Evolutionary conservation across 169 alveolate genomes (phyloP).

Genomic region (Toxoplasma gondii): DNA sequence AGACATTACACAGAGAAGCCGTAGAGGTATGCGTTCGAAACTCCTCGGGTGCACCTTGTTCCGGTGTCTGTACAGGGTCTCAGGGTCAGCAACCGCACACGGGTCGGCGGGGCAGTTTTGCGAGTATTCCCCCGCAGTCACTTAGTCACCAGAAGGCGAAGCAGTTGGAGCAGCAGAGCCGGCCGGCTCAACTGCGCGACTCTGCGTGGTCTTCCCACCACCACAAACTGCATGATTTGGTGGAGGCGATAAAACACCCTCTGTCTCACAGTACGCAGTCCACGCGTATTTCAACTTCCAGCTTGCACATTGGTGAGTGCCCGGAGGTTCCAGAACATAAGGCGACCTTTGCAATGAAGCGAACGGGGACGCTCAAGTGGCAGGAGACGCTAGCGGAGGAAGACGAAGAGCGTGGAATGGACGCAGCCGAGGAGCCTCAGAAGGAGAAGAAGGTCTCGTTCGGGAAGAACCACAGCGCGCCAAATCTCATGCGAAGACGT

Average conservation of each 20-base stretch:
- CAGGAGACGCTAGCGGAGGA: neutral
- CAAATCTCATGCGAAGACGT: neutral
- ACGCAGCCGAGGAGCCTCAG: neutral
- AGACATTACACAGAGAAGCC: neutral
- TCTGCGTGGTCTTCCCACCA: neutral
- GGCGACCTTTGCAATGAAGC: constrained; percentile 37
- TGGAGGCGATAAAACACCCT: constrained; percentile 21
- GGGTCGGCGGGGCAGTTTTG: neutral
- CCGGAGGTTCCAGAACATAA: constrained; percentile 41
- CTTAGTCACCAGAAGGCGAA: constrained; percentile 16
- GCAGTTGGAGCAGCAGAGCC: constrained; percentile 12
- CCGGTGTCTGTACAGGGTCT: neutral
- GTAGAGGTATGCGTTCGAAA: neutral
- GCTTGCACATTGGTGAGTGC: constrained; percentile 52
- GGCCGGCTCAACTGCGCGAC: neutral
- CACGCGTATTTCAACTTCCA: constrained; percentile 7
- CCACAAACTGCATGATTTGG: constrained; percentile 25
- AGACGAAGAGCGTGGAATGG: constrained; percentile 9
- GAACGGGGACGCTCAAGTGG: constrained; percentile 45
- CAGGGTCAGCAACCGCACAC: neutral
- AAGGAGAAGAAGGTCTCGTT: constrained; percentile 18
- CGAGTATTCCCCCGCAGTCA: constrained; percentile 18
- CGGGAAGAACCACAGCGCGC: constrained; percentile 18
- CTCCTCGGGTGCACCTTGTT: neutral
- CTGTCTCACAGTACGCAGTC: constrained; percentile 37